These are phyloP conservation scores for Hyphodiscus sp. DNA, from an alignment of 2,329 filamentous ascomycete species.

Conservation along the genomic window DNA sequence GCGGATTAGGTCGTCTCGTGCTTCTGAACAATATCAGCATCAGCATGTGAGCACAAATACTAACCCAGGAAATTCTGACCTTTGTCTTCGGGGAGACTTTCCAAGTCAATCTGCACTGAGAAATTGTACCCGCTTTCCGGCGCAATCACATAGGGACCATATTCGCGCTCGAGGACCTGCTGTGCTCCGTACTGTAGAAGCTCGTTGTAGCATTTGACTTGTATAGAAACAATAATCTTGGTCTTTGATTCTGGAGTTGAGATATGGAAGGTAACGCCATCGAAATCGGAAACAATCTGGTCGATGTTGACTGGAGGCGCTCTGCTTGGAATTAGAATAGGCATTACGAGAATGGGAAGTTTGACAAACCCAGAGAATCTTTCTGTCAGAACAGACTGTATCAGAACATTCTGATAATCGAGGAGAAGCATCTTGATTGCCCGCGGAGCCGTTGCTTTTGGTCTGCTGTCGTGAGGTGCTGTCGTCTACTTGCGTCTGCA, in stretches of 20 bases:
- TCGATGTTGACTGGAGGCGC: constrained; percentile 84
- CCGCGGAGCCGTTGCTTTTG: constrained; percentile 2
- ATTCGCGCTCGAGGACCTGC: constrained; percentile 87
- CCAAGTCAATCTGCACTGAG: constrained; percentile 83
- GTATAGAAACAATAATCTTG: constrained; percentile 89
- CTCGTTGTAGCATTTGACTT: constrained; percentile 91
- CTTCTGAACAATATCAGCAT: constrained; percentile 44
- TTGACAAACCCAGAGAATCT: constrained; percentile 52
- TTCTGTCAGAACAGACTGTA: constrained; percentile 93
- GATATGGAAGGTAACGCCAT: constrained; percentile 97
- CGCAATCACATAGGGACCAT: constrained; percentile 80
- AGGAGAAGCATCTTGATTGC: constrained; percentile 71
- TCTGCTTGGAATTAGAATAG: constrained; percentile 43
- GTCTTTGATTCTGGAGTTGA: constrained; percentile 92
- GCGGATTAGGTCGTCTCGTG: constrained; percentile 76
- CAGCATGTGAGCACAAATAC: constrained; percentile 5
- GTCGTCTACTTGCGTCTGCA: neutral
- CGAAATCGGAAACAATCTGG: constrained; percentile 97
- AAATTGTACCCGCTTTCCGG: constrained; percentile 95
- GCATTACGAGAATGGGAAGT: neutral
- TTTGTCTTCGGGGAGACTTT: constrained; percentile 75
- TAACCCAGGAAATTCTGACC: constrained; percentile 37
- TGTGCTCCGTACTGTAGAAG: constrained; percentile 90
- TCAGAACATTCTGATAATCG: constrained; percentile 97
- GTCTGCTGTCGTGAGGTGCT: constrained; percentile 1